These are phyloP conservation scores for Codiaeum variegatum DNA, from an alignment of 441 rosid species.

Conservation along the genomic window DNA sequence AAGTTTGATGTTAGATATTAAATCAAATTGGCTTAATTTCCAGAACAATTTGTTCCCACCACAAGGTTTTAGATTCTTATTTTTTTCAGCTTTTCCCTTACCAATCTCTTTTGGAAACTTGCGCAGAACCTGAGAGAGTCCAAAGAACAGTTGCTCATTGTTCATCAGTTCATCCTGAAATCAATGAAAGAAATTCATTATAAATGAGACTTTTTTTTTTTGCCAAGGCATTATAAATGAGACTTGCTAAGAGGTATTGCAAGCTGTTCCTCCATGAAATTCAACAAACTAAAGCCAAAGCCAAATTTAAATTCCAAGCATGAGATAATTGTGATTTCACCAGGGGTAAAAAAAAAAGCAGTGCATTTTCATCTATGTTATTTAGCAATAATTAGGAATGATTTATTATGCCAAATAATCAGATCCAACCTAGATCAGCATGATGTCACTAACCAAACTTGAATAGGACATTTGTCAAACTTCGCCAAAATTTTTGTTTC, in stretches of 20 bases:
- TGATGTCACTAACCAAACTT: not conserved
- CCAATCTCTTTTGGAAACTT: constrained; percentile 98
- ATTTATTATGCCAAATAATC: constrained; percentile 9
- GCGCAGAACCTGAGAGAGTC: constrained; percentile 91
- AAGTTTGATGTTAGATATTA: constrained; percentile 23
- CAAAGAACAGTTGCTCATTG: constrained; percentile 92
- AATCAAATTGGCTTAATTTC: constrained; percentile 20
- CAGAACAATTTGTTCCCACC: not conserved
- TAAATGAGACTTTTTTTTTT: constrained; percentile 19
- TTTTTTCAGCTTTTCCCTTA: constrained; percentile 28
- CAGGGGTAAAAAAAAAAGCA: constrained; percentile 1
- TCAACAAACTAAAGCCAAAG: constrained; percentile 12
- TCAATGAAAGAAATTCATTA: constrained; percentile 20
- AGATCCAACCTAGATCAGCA: constrained; percentile 8
- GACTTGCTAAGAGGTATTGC: constrained; percentile 14
- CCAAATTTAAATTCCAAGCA: not conserved
- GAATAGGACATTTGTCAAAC: constrained; percentile 1
- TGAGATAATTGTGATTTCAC: not conserved
- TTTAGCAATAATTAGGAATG: constrained; percentile 2
- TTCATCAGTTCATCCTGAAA: constrained; percentile 93
- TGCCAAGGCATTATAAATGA: constrained; percentile 20
- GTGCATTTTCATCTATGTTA: not conserved
- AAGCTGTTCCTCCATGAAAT: constrained; percentile 14
- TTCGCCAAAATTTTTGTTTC: not conserved
- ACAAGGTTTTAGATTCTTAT: not conserved